Conservation (phyloP, 2,329 filamentous ascomycete species). For the Aspergillus sp. region DNA sequence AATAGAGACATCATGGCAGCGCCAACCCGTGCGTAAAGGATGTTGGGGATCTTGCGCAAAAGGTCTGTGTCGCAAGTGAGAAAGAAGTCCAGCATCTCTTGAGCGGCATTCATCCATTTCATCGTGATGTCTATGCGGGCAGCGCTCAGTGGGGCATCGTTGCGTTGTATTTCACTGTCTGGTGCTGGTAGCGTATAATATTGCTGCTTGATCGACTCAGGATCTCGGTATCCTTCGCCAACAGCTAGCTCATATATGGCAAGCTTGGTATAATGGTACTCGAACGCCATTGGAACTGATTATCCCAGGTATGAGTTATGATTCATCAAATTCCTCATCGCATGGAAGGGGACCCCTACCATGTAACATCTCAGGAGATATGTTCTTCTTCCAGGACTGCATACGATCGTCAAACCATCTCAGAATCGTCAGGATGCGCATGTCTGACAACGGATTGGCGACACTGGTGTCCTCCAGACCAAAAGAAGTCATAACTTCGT, state of each 20-base stretch:
- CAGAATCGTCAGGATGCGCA: conserved; percentile 32
- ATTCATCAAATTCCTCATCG: background rate
- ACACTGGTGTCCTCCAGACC: conserved; percentile 35
- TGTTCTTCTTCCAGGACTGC: conserved; percentile 31
- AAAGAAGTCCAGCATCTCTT: conserved; percentile 31
- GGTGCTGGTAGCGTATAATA: conserved; percentile 32
- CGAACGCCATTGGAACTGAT: conserved; percentile 15
- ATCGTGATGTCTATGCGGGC: conserved; percentile 35
- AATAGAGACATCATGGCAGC: conserved; percentile 32
- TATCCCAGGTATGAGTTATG: background rate
- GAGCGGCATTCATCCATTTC: conserved; percentile 37
- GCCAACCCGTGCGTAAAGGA: conserved; percentile 31
- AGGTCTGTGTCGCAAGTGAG: conserved; percentile 31
- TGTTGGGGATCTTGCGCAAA: conserved; percentile 32
- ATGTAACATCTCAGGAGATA: conserved; percentile 26
- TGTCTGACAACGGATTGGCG: conserved; percentile 29
- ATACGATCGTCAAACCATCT: conserved; percentile 36
- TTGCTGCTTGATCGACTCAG: conserved; percentile 30
- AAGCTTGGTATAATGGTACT: conserved; percentile 28
- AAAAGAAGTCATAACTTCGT: conserved; percentile 34
- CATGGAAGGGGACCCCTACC: conserved; percentile 16
- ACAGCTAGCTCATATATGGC: conserved; percentile 33
- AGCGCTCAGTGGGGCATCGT: conserved; percentile 24
- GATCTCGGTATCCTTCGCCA: conserved; percentile 36
- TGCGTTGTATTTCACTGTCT: conserved; percentile 12